These are phyloP conservation scores for Chaetoceros muelleri DNA, from an alignment of 108 stramenopile species.

Conservation along the genomic window DNA sequence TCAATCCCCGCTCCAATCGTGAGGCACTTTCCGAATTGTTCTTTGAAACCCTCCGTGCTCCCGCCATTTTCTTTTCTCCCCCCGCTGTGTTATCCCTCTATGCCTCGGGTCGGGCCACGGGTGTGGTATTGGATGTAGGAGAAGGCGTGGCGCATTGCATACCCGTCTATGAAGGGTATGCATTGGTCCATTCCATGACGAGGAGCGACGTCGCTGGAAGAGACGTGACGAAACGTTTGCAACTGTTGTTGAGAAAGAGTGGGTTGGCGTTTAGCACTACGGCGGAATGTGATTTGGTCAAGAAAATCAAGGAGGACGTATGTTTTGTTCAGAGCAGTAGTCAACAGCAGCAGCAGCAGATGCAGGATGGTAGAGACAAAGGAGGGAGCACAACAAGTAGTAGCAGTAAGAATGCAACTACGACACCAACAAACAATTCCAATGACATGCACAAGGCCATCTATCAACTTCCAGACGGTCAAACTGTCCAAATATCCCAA, in stretches of 20 bases:
- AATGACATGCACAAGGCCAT: constrained; percentile 43
- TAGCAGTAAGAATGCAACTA: background rate
- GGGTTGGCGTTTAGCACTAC: constrained; percentile 88
- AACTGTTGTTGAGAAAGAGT: constrained; percentile 73
- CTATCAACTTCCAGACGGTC: constrained; percentile 91
- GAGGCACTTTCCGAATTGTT: constrained; percentile 86
- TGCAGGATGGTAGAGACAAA: constrained; percentile 19
- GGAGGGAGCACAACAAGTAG: background rate
- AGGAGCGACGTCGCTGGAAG: constrained; percentile 90
- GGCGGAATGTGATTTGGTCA: constrained; percentile 84
- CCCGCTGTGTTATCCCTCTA: constrained; percentile 90
- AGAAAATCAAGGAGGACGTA: constrained; percentile 87
- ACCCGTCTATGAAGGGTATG: constrained; percentile 97
- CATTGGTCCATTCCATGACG: constrained; percentile 87
- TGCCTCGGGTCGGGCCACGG: constrained; percentile 93
- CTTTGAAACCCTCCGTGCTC: constrained; percentile 91
- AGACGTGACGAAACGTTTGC: constrained; percentile 89
- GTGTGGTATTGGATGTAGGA: constrained; percentile 95
- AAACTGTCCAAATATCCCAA: constrained; percentile 58
- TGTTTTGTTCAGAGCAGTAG: constrained; percentile 53
- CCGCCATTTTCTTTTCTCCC: constrained; percentile 87
- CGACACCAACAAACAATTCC: constrained; percentile 20
- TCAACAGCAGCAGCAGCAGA: constrained; percentile 38
- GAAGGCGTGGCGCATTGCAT: constrained; percentile 94
- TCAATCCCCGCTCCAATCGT: constrained; percentile 86